Evolutionary conservation across 805 yeast genomes (phyloP), one percentile per base, ranked within the genome.

Genomic region (Hanseniaspora lachancei): DNA sequence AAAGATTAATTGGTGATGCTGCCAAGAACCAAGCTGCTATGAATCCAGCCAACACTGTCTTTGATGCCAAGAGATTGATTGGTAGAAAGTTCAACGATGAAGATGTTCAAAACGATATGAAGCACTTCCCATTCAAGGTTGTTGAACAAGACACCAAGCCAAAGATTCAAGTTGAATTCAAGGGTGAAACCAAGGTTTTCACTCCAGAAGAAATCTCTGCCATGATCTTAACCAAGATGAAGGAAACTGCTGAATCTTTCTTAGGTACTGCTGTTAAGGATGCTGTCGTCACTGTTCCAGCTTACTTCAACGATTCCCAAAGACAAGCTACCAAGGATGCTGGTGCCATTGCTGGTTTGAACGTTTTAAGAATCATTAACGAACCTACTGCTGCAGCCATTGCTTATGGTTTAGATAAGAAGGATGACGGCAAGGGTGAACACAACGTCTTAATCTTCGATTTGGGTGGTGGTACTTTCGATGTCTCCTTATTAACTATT

Each of bases 391-490:
- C 88, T 60, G 97, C 97, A 66, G 97, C 97, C 63, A 87, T 89
- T 75, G 97, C 97, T 68, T 91, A 91, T 79, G 97, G 97, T 79
- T 80, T 91, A 66, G 77, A 74, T 61, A 74, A 74, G 71, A 73
- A 72, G 60, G 58, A 55, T 32, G 48, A 44, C 9, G 79, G 82
- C 62, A 77, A 77, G 53, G 78, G 76, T 58, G 96, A 89, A 76
- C 84, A 84, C 74, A 86, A 89, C 71, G 95, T 89, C 58, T 79
- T 89, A 69, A 87, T 89, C 71, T 89, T 88, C 76, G 97, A 89
- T 75, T 80, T 89, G 66, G 97, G 97, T 81, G 97, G 97, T 78
- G 97, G 97, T 82, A 89, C 97, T 68, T 89, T 89, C 76, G 97
- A 89, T 86, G 97, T 89, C 54, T 89, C 97, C 29, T 77, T 89